These are phyloP conservation scores for Hapsidospora chrysogenum DNA, from an alignment of 495 filamentous ascomycete species.

Conservation along the genomic window DNA sequence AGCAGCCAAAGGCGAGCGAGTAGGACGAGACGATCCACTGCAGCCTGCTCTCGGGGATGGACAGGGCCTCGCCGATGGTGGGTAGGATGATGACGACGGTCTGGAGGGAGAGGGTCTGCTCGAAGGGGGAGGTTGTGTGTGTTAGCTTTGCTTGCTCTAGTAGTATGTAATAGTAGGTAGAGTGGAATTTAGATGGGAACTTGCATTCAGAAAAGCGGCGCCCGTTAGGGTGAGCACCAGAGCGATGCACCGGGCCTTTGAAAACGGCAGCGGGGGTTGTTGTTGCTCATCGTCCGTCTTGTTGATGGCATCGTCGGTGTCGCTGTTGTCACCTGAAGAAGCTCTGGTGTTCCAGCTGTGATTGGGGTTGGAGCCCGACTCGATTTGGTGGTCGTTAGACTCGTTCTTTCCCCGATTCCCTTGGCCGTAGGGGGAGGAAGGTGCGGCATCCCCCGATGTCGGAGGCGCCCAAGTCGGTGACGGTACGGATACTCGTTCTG, in stretches of 20 bases:
- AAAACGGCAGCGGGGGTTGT: conserved; percentile 24
- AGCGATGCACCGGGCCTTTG: conserved; percentile 27
- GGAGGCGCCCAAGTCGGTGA: too few relatives aligned
- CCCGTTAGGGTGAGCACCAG: conserved; percentile 32
- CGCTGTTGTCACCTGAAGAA: too few relatives aligned
- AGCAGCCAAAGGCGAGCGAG: conserved; percentile 47
- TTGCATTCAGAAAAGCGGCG: conserved; percentile 38
- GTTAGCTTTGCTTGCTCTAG: background rate
- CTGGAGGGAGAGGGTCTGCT: conserved; percentile 39
- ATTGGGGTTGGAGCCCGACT: too few relatives aligned
- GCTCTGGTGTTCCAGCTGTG: too few relatives aligned
- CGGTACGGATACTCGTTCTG: too few relatives aligned
- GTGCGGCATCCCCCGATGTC: too few relatives aligned
- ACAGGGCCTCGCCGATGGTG: conserved; percentile 33
- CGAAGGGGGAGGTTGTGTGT: conserved; percentile 1
- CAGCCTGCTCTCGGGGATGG: conserved; percentile 35
- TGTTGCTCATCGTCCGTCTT: too few relatives aligned
- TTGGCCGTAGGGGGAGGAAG: too few relatives aligned
- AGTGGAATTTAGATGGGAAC: conserved; percentile 3
- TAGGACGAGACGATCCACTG: conserved; percentile 51
- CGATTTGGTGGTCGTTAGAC: too few relatives aligned
- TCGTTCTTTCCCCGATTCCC: too few relatives aligned
- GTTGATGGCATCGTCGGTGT: too few relatives aligned
- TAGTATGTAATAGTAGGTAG: background rate
- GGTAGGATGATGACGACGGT: conserved; percentile 45